Conservation (phyloP, 2,329 filamentous ascomycete genomes). For the Arthrinium phaeospermum region DNA sequence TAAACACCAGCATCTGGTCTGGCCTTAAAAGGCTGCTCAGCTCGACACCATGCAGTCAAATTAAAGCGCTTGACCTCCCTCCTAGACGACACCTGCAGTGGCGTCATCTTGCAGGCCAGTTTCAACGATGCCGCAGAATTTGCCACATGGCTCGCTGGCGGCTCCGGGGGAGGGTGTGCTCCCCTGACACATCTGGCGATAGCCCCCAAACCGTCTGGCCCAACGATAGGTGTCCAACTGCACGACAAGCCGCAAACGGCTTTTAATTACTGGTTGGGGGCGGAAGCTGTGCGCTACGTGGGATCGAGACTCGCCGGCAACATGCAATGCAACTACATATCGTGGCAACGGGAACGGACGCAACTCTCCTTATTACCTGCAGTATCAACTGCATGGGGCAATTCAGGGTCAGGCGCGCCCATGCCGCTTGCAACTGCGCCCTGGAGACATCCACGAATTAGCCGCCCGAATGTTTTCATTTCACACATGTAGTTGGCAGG, state of each 20-base stretch:
- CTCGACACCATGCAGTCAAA: not conserved
- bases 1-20: not conserved
- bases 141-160: not conserved
- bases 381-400: not conserved
- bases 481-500: not conserved
- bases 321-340: constrained; percentile 5
- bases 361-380: not conserved
- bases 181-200: not conserved
- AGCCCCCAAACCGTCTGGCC: constrained; percentile 3
- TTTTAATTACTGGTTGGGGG: not conserved
- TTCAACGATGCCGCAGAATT: not conserved
- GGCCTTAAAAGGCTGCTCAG: not conserved
- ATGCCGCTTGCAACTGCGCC: not conserved
- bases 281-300: not conserved
- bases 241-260: not conserved
- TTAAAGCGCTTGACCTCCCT: not conserved
- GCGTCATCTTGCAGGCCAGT: constrained; percentile 6
- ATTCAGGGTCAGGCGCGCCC: not conserved
- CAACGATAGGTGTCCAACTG: not conserved
- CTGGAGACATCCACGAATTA: not conserved
- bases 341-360: not conserved
- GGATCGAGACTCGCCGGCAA: not conserved
- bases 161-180: not conserved
- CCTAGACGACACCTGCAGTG: not conserved
- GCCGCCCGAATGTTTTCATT: not conserved